These are phyloP conservation scores for Thalassiosira profunda DNA, from an alignment of 108 stramenopile species.

Conservation along the genomic window DNA sequence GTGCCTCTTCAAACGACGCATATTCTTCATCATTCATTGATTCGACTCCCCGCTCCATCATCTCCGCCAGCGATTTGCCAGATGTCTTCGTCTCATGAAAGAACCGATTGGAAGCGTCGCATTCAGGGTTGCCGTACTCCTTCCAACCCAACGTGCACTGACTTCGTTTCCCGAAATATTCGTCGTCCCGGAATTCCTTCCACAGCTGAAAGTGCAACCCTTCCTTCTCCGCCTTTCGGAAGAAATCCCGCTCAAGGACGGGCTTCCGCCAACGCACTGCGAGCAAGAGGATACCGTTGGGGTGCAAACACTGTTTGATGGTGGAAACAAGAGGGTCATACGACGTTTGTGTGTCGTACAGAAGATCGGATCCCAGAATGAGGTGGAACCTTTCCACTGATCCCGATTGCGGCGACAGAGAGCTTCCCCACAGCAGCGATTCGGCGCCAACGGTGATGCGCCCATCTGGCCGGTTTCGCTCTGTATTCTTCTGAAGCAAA, in stretches of 20 bases:
- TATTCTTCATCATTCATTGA: slow-evolving; percentile 58
- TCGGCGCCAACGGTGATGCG: slow-evolving; percentile 12
- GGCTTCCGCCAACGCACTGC: slow-evolving; percentile 84
- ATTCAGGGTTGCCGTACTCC: slow-evolving; percentile 60
- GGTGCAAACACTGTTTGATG: slow-evolving; percentile 54
- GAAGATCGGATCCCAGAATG: slow-evolving; percentile 74
- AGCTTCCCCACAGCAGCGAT: slow-evolving; percentile 46
- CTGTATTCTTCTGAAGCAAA: slow-evolving; percentile 54
- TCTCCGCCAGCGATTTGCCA: slow-evolving; percentile 49
- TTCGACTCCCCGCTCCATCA: slow-evolving; percentile 51
- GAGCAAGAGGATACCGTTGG: slow-evolving; percentile 46
- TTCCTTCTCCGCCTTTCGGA: slow-evolving; percentile 24
- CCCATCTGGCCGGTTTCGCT: slow-evolving; percentile 15
- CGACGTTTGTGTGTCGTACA: slow-evolving; percentile 61
- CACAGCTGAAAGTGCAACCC: slow-evolving; percentile 36
- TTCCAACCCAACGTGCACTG: slow-evolving; percentile 50
- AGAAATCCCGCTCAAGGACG: slow-evolving; percentile 67
- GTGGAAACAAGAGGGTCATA: slow-evolving; percentile 67
- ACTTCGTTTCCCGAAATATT: slow-evolving; percentile 10
- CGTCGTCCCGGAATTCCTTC: slow-evolving; percentile 17
- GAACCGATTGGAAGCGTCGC: slow-evolving; percentile 54
- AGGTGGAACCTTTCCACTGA: slow-evolving; percentile 37
- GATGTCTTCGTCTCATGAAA: slow-evolving; percentile 55
- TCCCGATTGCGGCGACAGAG: not conserved
- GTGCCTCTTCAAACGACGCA: slow-evolving; percentile 61